These are phyloP conservation scores for Neopestalotiopsis sp. DNA, from an alignment of 2,329 filamentous ascomycete species.

Conservation along the genomic window DNA sequence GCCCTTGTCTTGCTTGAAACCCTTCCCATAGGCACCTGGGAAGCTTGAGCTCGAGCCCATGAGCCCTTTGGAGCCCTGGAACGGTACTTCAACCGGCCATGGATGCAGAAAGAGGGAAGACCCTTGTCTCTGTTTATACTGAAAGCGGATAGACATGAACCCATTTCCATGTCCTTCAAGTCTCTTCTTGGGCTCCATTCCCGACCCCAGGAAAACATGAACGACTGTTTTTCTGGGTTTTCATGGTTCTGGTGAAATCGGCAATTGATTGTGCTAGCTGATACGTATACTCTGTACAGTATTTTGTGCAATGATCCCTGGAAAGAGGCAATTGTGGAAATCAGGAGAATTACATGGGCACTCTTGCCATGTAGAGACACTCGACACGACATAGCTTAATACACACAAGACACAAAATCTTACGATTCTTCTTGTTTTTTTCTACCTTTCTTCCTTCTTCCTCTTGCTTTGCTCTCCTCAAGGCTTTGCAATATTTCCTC, in stretches of 20 bases:
- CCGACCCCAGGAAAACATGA: neutral
- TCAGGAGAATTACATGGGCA: neutral
- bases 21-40: neutral
- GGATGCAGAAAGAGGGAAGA: neutral
- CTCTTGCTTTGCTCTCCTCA: neutral
- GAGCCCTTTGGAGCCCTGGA: neutral
- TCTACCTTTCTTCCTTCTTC: neutral
- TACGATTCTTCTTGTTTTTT: neutral
- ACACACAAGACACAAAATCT: neutral
- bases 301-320: neutral
- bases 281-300: neutral
- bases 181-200: neutral
- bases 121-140: constrained; percentile 5
- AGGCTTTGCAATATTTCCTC: neutral
- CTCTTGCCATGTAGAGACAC: neutral
- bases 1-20: neutral
- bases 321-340: neutral
- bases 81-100: neutral
- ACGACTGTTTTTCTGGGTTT: too few relatives aligned
- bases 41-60: neutral
- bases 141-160: neutral
- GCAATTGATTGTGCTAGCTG: neutral
- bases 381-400: neutral
- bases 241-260: neutral
- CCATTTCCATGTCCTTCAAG: neutral